Conservation (phyloP, 2,329 filamentous ascomycete species). For the Exophiala viscosa region DNA sequence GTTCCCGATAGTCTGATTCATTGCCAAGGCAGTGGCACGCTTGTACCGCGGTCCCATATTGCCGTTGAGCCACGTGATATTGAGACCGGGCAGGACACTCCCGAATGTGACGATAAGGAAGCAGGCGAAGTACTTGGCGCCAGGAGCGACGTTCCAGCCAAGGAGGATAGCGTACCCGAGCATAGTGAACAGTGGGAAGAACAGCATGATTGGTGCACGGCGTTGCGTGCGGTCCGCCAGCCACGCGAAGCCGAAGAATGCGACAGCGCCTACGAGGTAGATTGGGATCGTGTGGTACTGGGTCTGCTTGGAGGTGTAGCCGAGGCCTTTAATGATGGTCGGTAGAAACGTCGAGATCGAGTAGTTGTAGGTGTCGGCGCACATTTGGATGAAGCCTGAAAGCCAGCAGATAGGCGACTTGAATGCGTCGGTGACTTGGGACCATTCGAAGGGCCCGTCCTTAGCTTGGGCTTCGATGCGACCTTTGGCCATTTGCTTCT, state of each 20-base stretch:
- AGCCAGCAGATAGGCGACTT: too few relatives aligned
- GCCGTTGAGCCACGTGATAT: neutral
- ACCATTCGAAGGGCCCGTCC: too few relatives aligned
- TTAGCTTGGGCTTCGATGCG: conserved; percentile 46
- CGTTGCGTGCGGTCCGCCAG: conserved; percentile 56
- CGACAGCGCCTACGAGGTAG: conserved; percentile 54
- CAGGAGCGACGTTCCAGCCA: neutral
- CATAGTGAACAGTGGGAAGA: neutral
- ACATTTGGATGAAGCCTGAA: too few relatives aligned
- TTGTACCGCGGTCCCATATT: conserved; percentile 1
- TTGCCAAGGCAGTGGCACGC: conserved; percentile 1
- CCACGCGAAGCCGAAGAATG: conserved; percentile 57
- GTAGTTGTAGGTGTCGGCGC: conserved; percentile 25
- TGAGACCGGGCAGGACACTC: neutral
- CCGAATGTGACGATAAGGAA: neutral
- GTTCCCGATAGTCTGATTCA: neutral
- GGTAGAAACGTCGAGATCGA: conserved; percentile 34
- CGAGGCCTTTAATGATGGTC: conserved; percentile 40
- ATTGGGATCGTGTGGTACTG: conserved; percentile 39
- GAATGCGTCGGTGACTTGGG: too few relatives aligned
- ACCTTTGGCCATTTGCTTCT: conserved; percentile 58
- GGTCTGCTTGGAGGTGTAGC: conserved; percentile 37
- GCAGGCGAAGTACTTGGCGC: neutral
- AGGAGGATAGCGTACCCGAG: neutral
- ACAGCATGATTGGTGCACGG: conserved; percentile 58